phyloP scores from a whole-genome alignment of 192 early-diverging fungal species.

The Jimgerdemannia flammicorona region DNA sequence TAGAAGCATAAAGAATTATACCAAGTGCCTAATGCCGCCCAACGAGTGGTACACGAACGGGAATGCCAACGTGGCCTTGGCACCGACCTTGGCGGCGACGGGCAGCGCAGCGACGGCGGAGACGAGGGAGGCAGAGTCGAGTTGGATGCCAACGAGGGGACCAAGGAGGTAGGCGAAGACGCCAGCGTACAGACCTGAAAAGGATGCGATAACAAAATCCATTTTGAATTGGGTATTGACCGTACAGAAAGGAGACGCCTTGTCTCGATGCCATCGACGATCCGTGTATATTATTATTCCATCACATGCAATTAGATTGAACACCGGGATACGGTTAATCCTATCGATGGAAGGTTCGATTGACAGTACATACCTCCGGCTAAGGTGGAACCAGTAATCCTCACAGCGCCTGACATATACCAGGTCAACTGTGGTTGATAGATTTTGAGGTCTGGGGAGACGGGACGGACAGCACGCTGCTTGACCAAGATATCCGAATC shows the following conservation, averaged over 20 bases:
- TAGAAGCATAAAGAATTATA: slow-evolving; percentile 23
- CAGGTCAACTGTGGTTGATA: slow-evolving; percentile 90
- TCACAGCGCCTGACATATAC: slow-evolving; percentile 67
- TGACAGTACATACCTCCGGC: slow-evolving; percentile 52
- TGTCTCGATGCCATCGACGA: slow-evolving; percentile 6
- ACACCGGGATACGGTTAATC: not conserved
- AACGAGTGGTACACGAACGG: slow-evolving; percentile 81
- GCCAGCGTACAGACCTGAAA: slow-evolving; percentile 58
- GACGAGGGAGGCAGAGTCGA: slow-evolving; percentile 65
- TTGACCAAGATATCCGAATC: slow-evolving; percentile 39
- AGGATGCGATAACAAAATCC: not conserved
- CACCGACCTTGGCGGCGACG: slow-evolving; percentile 57
- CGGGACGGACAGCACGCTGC: slow-evolving; percentile 66
- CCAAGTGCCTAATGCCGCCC: slow-evolving; percentile 88
- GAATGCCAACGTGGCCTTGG: slow-evolving; percentile 66
- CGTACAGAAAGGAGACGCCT: not conserved
- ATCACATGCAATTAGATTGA: slow-evolving; percentile 2
- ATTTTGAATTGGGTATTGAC: not conserved
- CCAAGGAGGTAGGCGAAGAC: slow-evolving; percentile 65
- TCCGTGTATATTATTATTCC: slow-evolving; percentile 16
- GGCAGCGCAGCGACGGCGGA: slow-evolving; percentile 66
- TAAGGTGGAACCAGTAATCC: slow-evolving; percentile 72
- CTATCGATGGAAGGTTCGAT: not conserved
- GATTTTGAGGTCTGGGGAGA: slow-evolving; percentile 82
- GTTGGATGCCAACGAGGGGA: slow-evolving; percentile 54